A percentile compares a stretch with the other conserved stretches of the same genome.
These are phyloP conservation scores for Stachybotrys echinatus DNA, from an alignment of 2,329 filamentous ascomycete species.

Conservation along the genomic window DNA sequence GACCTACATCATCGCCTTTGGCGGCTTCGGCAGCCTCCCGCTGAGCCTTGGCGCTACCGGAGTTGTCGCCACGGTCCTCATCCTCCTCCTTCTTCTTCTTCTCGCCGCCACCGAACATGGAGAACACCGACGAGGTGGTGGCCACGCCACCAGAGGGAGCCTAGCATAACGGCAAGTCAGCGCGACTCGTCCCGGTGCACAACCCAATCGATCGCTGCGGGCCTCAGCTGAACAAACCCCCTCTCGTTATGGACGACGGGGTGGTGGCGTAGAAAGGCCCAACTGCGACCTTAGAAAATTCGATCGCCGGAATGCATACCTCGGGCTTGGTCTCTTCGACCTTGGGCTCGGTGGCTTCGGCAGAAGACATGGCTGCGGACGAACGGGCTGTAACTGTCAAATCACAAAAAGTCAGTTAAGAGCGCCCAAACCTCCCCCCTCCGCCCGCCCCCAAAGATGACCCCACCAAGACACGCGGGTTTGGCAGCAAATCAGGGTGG, in stretches of 20 bases:
- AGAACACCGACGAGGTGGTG: conserved; percentile 71
- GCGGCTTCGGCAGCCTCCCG: conserved; percentile 53
- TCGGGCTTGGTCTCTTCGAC: conserved; percentile 40
- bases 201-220: no score
- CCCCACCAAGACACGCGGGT: neutral
- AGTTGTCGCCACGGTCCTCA: conserved; percentile 79
- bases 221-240: no score
- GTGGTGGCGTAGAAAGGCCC: no score
- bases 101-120: conserved; percentile 96
- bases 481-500: neutral
- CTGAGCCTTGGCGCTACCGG: conserved; percentile 78
- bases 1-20: conserved; percentile 53
- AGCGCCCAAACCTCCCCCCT: conserved; percentile 6
- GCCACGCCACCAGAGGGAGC: neutral
- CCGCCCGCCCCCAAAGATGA: neutral
- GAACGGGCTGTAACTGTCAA: conserved; percentile 7
- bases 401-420: conserved; percentile 10
- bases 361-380: conserved; percentile 38
- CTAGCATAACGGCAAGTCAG: neutral
- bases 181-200: neutral
- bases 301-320: conserved; percentile 2
- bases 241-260: no score
- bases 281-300: no score
- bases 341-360: conserved; percentile 50
- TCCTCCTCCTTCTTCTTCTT: conserved; percentile 93